These are phyloP conservation scores for Rhizopogon rudus DNA, from an alignment of 768 basidiomycete species.

Conservation along the genomic window DNA sequence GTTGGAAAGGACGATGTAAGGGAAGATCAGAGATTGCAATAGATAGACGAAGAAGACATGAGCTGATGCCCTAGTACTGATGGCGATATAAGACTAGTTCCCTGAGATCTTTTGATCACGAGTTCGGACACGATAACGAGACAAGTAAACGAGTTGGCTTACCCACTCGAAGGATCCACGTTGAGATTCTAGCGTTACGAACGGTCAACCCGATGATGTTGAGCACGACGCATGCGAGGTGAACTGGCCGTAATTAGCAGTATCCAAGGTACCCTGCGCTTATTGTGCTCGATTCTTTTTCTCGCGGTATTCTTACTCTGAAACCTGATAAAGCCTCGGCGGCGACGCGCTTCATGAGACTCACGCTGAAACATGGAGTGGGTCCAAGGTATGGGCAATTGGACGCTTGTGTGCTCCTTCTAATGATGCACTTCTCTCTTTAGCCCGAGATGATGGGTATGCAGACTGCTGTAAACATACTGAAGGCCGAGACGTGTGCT, in stretches of 20 bases:
- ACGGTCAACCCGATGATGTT: neutral
- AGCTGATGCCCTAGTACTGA: conserved; percentile 5
- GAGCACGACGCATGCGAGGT: neutral
- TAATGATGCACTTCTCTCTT: no score
- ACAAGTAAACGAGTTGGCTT: neutral
- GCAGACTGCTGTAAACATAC: no score
- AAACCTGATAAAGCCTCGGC: neutral
- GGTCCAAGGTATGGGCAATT: no score
- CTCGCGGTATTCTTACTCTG: conserved; percentile 1
- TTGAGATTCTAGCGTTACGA: neutral
- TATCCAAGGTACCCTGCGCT: neutral
- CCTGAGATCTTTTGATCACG: conserved; percentile 12
- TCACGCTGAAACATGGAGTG: neutral
- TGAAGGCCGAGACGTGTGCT: no score
- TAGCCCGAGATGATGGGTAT: no score
- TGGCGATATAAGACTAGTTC: conserved; percentile 2
- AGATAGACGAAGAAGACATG: conserved; percentile 4
- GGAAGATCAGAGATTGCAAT: neutral
- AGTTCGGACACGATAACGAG: conserved; percentile 2
- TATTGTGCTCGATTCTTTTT: conserved; percentile 3
- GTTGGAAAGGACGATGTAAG: neutral
- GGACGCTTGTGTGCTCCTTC: no score
- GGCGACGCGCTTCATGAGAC: neutral
- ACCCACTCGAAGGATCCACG: neutral
- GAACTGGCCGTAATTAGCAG: conserved; percentile 6